Evolutionary conservation across 768 basidiomycete species (phyloP), one percentile per base, ranked within the genome.

Genomic region (Mycena amicta): DNA sequence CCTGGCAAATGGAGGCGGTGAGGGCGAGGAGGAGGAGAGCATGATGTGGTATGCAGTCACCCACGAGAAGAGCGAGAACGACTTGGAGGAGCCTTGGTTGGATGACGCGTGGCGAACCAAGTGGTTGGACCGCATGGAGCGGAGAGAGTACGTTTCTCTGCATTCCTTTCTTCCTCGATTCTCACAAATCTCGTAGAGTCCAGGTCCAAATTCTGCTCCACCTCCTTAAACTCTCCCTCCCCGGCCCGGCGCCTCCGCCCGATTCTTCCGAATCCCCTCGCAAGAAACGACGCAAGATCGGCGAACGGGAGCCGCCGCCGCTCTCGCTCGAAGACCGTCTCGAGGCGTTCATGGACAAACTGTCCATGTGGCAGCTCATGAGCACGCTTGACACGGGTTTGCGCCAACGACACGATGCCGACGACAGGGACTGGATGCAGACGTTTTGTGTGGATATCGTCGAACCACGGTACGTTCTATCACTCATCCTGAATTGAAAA

Each of bases 1-100:
- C 6, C 77, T 92, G 2, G 70, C 71, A 0, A 79, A 85, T 45
- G 83, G 80, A 0, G 85, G 83, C 11, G 87, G 84, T 1, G 82
- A 78, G 2, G 88, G 82, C 2, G 85, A 85, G 60, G 73, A 80
- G 30, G 89, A 91, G 60, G 90, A 90, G 57, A 79, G 76, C 0
- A 85, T 89, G 79, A 88, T 91, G 85, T 92, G 89, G 89, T 91
- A 83, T 57, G 80, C 83, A 0, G 72, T 89, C 39, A 78, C 78
- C 56, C 80, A 88, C 67, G 90, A 90, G 69, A 85, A 82, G 66
- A 72, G 69, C 27, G 70, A 74, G 39, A 67, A 67, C 26, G 68
- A 75, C 8, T 74, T 68, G 3, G 74, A 75, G 49, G 64, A 70
- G 11, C 75, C 74, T 1, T 83, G 81, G 83, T 67, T 71, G 45